These are phyloP conservation scores for Starmerella stigmatis DNA, from an alignment of 805 yeast genomes.

Conservation along the genomic window DNA sequence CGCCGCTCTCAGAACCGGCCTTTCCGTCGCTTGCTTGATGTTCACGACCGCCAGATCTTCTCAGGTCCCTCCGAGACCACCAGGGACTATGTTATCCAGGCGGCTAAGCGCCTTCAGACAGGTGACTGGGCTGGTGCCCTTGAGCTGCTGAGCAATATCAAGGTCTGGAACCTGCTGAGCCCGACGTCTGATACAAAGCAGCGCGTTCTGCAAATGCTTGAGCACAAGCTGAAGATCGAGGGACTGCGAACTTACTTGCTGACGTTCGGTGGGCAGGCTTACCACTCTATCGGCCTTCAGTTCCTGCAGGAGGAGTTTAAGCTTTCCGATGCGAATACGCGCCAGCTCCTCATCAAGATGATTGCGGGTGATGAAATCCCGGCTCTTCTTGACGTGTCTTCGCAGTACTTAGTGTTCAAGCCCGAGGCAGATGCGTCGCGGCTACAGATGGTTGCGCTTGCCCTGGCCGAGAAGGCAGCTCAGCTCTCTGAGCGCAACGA, in stretches of 20 bases:
- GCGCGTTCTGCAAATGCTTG: constrained; percentile 49
- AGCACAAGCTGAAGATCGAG: constrained; percentile 71
- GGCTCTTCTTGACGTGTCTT: constrained; percentile 62
- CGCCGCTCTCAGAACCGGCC: constrained; percentile 67
- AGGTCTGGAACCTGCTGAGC: constrained; percentile 76
- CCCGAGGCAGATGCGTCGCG: constrained; percentile 71
- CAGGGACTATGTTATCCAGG: constrained; percentile 84
- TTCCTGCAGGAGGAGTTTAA: constrained; percentile 60
- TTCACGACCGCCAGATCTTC: constrained; percentile 86
- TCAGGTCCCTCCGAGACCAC: constrained; percentile 97
- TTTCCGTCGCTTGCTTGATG: constrained; percentile 82
- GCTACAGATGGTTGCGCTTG: constrained; percentile 78
- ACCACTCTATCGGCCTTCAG: constrained; percentile 59
- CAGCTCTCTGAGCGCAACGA: constrained; percentile 77
- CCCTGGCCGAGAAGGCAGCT: constrained; percentile 69
- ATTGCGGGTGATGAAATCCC: constrained; percentile 65
- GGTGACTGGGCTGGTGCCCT: constrained; percentile 84
- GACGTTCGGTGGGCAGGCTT: constrained; percentile 60
- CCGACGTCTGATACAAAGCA: constrained; percentile 45
- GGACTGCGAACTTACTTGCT: constrained; percentile 89
- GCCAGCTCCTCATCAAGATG: constrained; percentile 60
- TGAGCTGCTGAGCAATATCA: constrained; percentile 60
- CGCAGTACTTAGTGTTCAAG: constrained; percentile 53
- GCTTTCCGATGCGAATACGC: constrained; percentile 45
- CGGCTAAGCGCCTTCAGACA: constrained; percentile 74